Evolutionary conservation across 129 eudicot genomes (phyloP).

Genomic region (Escallonia herrerae): DNA sequence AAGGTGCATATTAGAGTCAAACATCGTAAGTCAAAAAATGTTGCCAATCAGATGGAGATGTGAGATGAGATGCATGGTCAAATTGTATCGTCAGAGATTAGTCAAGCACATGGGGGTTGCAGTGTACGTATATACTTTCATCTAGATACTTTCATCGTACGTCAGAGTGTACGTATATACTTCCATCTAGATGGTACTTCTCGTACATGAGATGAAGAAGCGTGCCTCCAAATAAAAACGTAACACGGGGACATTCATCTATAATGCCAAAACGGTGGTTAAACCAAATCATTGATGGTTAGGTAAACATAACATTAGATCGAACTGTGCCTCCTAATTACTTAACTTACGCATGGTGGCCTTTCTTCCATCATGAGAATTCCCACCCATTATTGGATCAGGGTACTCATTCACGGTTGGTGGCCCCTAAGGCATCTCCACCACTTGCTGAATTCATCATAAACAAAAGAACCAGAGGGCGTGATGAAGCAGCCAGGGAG

Average conservation of each 20-base stretch:
- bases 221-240: neutral
- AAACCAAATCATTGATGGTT: constrained; percentile 3
- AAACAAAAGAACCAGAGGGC: too few relatives aligned
- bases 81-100: too few relatives aligned
- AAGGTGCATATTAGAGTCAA: too few relatives aligned
- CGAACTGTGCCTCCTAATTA: neutral
- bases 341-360: neutral
- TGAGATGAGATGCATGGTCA: too few relatives aligned
- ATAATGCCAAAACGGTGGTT: neutral
- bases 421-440: neutral
- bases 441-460: too few relatives aligned
- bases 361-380: neutral
- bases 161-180: neutral
- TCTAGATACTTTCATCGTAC: neutral
- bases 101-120: too few relatives aligned
- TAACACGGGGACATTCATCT: neutral
- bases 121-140: neutral
- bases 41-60: too few relatives aligned
- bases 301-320: constrained; percentile 8
- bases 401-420: neutral
- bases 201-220: too few relatives aligned
- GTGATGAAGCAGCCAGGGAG: too few relatives aligned
- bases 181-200: too few relatives aligned
- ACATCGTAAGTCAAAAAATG: too few relatives aligned
- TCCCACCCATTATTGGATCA: neutral